phyloP scores from a whole-genome alignment of 768 basidiomycete genomes.

The Cyclocybe cylindracea region DNA sequence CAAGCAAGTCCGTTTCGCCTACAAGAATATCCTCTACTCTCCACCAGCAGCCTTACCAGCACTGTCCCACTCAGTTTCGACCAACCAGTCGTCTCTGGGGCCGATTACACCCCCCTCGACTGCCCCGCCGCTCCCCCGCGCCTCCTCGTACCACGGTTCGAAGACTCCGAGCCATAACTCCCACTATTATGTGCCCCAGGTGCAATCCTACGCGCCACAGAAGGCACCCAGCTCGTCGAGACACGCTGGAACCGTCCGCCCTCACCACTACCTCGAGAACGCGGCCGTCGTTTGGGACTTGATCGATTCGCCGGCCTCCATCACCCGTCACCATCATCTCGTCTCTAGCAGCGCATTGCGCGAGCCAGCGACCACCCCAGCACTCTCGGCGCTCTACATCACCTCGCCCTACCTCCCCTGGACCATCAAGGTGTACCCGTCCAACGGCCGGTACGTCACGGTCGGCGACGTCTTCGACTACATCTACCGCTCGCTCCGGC shows the following conservation, averaged over 20 bases:
- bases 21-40: constrained; percentile 13
- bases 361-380: constrained; percentile 36
- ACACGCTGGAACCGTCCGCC: constrained; percentile 7
- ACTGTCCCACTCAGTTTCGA: neutral
- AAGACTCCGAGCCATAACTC: neutral
- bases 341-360: constrained; percentile 24
- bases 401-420: constrained; percentile 33
- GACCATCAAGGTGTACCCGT: constrained; percentile 30
- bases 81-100: neutral
- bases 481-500: constrained; percentile 44
- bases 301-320: constrained; percentile 26
- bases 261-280: constrained; percentile 29
- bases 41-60: constrained; percentile 1
- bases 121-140: neutral
- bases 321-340: constrained; percentile 20
- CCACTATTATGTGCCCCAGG: neutral
- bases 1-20: constrained; percentile 18
- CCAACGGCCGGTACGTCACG: constrained; percentile 27
- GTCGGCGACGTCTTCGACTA: constrained; percentile 47
- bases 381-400: constrained; percentile 28
- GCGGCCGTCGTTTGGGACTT: constrained; percentile 30
- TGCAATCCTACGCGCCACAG: too few relatives aligned
- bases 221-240: neutral
- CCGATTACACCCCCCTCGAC: constrained; percentile 8
- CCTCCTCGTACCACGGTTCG: neutral